Evolutionary conservation across 2,329 filamentous ascomycete genomes (phyloP).

Genomic region (Diaporthe nobilis): DNA sequence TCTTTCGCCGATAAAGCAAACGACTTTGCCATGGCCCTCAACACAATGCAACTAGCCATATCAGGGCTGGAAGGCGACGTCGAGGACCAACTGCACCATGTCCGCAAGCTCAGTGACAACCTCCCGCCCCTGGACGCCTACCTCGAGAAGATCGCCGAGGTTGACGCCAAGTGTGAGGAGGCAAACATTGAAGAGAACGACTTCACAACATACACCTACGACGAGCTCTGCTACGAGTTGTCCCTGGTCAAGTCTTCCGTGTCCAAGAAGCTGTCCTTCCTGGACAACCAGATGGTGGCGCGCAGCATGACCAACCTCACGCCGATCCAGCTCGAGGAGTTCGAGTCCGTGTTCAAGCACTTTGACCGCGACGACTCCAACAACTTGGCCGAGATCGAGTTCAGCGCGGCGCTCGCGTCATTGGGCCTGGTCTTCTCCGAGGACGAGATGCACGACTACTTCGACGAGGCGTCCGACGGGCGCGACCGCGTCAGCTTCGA

Average conservation of each 20-base stretch:
- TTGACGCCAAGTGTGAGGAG: conserved; percentile 92
- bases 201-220: conserved; percentile 99
- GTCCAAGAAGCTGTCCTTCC: conserved; percentile 94
- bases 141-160: conserved; percentile 85
- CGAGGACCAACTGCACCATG: conserved; percentile 92
- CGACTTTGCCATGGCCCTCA: conserved; percentile 94
- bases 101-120: conserved; percentile 86
- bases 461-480: conserved; percentile 86
- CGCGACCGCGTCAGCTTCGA: conserved; percentile 91
- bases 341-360: conserved; percentile 97
- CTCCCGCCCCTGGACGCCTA: conserved; percentile 92
- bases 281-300: conserved; percentile 98
- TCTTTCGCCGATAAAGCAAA: conserved; percentile 99
- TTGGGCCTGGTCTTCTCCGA: conserved; percentile 96
- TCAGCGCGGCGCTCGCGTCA: conserved; percentile 94
- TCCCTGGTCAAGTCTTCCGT: conserved; percentile 92
- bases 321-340: conserved; percentile 97
- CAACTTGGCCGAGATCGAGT: conserved; percentile 91
- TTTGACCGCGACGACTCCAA: conserved; percentile 96
- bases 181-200: conserved; percentile 99
- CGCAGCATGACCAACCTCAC: conserved; percentile 99
- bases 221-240: conserved; percentile 94
- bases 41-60: conserved; percentile 94
- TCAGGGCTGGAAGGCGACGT: conserved; percentile 98
- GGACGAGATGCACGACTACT: conserved; percentile 97